Percentiles rank a stretch among this genome's conserved stretches.
phyloP scores from a whole-genome alignment of 169 alveolate species.

The Eimeria falciformis region DNA sequence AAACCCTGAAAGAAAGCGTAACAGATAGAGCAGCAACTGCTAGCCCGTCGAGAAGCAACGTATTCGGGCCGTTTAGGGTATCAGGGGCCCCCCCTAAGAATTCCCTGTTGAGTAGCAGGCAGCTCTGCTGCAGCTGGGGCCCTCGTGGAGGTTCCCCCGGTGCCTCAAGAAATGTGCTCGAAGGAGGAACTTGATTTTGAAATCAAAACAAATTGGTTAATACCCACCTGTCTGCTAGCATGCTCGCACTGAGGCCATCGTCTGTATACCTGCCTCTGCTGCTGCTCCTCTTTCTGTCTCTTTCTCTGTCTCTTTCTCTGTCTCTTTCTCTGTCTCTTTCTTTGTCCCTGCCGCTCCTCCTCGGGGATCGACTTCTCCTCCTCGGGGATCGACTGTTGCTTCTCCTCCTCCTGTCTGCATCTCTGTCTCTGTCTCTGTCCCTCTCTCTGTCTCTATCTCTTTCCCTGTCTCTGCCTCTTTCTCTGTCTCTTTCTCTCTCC shows the following conservation, averaged over 20 bases:
- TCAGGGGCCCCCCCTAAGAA: too few relatives aligned
- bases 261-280: background rate
- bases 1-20: constrained; percentile 45
- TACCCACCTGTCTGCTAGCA: constrained; percentile 19
- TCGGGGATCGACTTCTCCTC: background rate
- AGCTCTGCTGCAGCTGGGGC: too few relatives aligned
- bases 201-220: too few relatives aligned
- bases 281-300: background rate
- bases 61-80: too few relatives aligned
- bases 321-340: background rate
- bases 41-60: too few relatives aligned
- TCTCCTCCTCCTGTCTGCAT: background rate
- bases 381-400: background rate
- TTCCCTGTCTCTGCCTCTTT: background rate
- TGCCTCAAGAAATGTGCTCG: too few relatives aligned
- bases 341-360: background rate
- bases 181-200: too few relatives aligned
- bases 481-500: background rate
- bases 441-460: background rate
- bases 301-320: background rate
- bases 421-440: background rate
- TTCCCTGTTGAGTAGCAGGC: too few relatives aligned
- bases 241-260: background rate
- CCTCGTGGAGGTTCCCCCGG: too few relatives aligned
- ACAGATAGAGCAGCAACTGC: too few relatives aligned